Conservation (phyloP, 169 alveolate genomes). For the Eimeria falciformis region DNA sequence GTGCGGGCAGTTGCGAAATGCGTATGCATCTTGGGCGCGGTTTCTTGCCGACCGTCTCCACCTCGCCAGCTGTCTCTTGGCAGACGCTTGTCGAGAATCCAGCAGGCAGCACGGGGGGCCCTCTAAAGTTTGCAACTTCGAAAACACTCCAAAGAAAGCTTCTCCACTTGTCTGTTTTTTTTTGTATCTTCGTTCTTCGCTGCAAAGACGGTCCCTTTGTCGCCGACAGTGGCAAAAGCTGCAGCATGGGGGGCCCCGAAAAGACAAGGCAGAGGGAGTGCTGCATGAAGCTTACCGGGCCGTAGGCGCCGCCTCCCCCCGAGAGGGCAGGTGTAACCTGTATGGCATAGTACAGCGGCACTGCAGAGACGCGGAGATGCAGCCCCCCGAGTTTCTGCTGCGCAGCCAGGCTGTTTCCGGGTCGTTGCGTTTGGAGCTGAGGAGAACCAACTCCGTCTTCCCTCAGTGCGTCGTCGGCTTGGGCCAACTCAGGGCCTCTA, state of each 20-base stretch:
- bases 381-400: background rate
- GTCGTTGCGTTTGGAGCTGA: background rate
- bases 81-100: no score
- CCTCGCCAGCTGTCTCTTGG: no score
- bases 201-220: no score
- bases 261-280: conserved; percentile 37
- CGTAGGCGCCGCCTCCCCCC: background rate
- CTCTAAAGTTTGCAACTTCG: no score
- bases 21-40: no score
- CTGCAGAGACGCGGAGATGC: background rate
- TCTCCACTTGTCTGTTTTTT: no score
- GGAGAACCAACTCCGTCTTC: background rate
- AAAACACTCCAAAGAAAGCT: background rate
- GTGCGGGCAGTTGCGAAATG: no score
- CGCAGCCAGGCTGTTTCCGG: background rate
- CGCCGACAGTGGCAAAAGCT: background rate
- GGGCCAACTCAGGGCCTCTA: background rate
- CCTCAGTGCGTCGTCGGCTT: background rate
- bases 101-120: no score
- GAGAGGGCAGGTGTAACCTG: background rate
- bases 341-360: conserved; percentile 25
- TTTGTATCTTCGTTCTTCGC: no score
- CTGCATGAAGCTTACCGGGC: conserved; percentile 8
- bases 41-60: no score
- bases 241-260: conserved; percentile 58